A percentile compares a stretch with the other conserved stretches of the same genome.
Conservation (phyloP, 306 rosid genomes). For the Corylus heterophylla region DNA sequence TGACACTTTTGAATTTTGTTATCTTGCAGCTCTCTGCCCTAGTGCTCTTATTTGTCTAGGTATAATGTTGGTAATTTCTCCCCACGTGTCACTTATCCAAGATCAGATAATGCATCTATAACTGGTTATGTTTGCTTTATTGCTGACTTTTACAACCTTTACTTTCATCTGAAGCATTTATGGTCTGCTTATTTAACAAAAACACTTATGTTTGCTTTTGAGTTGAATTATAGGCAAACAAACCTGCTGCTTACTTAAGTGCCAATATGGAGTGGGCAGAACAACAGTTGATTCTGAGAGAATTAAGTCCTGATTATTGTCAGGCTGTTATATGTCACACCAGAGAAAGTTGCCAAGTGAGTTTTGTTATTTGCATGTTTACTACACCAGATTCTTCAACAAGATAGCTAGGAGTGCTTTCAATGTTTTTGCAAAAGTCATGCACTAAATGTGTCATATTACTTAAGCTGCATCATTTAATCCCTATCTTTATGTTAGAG, state of each 20-base stretch:
- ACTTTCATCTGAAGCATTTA: not conserved
- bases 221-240: slow-evolving; percentile 66
- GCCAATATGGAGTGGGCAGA: slow-evolving; percentile 95
- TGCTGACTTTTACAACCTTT: slow-evolving; percentile 22
- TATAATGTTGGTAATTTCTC: slow-evolving; percentile 84
- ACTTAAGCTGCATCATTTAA: slow-evolving; percentile 10
- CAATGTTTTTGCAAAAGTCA: slow-evolving; percentile 14
- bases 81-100: slow-evolving; percentile 98
- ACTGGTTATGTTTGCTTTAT: slow-evolving; percentile 54
- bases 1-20: slow-evolving; percentile 36
- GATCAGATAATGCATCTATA: slow-evolving; percentile 96
- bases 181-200: slow-evolving; percentile 1
- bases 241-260: slow-evolving; percentile 89
- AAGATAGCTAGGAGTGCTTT: no score
- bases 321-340: slow-evolving; percentile 90
- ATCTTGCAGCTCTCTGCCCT: slow-evolving; percentile 82
- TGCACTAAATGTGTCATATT: slow-evolving; percentile 25
- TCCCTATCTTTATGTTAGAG: not conserved
- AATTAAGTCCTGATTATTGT: slow-evolving; percentile 67
- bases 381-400: not conserved
- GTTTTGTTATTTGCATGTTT: slow-evolving; percentile 31
- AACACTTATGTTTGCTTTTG: slow-evolving; percentile 29
- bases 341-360: slow-evolving; percentile 95
- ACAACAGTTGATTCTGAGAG: slow-evolving; percentile 89
- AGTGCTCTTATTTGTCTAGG: slow-evolving; percentile 68